phyloP scores from a whole-genome alignment of 768 basidiomycete genomes.

The Dioszegia crocea region DNA sequence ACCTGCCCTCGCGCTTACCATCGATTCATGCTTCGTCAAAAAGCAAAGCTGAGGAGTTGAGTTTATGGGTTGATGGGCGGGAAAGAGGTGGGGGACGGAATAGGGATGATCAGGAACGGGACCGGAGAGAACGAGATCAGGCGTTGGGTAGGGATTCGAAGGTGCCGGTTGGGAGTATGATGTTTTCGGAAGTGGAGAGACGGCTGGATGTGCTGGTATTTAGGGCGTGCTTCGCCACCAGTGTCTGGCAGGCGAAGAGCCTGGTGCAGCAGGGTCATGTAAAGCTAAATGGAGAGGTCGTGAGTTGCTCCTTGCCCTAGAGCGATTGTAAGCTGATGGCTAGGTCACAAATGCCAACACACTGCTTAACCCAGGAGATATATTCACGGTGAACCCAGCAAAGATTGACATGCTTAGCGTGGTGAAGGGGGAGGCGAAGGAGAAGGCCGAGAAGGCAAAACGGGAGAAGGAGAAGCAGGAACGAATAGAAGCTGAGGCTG shows the following conservation, averaged over 20 bases:
- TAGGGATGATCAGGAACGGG: conserved; percentile 52
- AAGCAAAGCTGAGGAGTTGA: conserved; percentile 6
- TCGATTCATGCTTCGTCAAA: conserved; percentile 40
- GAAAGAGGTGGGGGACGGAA: conserved; percentile 49
- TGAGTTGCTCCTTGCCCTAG: too few relatives aligned
- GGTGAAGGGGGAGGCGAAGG: conserved; percentile 16
- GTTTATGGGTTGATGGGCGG: conserved; percentile 52
- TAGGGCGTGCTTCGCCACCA: conserved; percentile 77
- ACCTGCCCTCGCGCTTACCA: conserved; percentile 80
- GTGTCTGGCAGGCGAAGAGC: conserved; percentile 82
- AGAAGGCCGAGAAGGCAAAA: not conserved
- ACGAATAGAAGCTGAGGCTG: conserved; percentile 5
- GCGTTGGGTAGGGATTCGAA: conserved; percentile 58
- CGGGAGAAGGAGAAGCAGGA: conserved; percentile 2
- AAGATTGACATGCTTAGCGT: conserved; percentile 66
- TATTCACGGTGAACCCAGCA: conserved; percentile 79
- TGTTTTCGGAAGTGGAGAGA: conserved; percentile 92
- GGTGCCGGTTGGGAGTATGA: conserved; percentile 89
- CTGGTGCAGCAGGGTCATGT: conserved; percentile 84
- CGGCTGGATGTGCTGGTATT: conserved; percentile 90
- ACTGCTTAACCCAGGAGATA: conserved; percentile 85
- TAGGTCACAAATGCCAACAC: conserved; percentile 82
- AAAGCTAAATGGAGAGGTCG: conserved; percentile 81
- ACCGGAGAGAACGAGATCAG: conserved; percentile 54
- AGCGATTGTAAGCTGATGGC: too few relatives aligned